Percentiles rank a stretch among this genome's conserved stretches.
Evolutionary conservation across 2,329 filamentous ascomycete genomes (phyloP).

Genomic region (Penicillium brasilianum): DNA sequence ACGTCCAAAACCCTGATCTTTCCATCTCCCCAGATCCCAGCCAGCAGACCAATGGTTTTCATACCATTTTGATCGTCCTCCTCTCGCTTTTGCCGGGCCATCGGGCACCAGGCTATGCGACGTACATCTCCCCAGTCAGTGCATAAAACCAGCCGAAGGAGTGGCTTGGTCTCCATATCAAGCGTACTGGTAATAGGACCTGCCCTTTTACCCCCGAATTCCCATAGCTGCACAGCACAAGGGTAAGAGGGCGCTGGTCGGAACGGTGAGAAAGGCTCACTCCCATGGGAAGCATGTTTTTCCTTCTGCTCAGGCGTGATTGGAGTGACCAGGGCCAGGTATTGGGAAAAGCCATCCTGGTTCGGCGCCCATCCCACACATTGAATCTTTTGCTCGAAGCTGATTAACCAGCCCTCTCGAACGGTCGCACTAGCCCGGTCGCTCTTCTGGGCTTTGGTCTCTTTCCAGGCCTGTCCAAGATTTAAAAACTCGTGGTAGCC

Average conservation of each 20-base stretch:
- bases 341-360: constrained; percentile 55
- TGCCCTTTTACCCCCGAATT: constrained; percentile 51
- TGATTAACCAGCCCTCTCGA: constrained; percentile 60
- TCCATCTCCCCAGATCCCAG: constrained; percentile 64
- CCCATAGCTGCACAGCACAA: constrained; percentile 64
- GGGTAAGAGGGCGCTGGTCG: constrained; percentile 54
- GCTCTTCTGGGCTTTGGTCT: constrained; percentile 21
- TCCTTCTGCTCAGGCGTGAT: constrained; percentile 45
- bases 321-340: constrained; percentile 58
- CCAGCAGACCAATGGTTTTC: constrained; percentile 58
- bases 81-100: constrained; percentile 40
- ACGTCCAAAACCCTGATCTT: constrained; percentile 60
- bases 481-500: constrained; percentile 50
- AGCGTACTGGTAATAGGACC: constrained; percentile 44
- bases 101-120: constrained; percentile 62
- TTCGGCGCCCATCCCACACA: constrained; percentile 56
- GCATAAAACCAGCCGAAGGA: constrained; percentile 58
- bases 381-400: constrained; percentile 60
- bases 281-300: constrained; percentile 34
- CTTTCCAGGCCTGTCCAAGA: constrained; percentile 53
- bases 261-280: constrained; percentile 55
- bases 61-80: constrained; percentile 37
- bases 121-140: constrained; percentile 62
- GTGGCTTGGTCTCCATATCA: constrained; percentile 51
- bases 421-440: constrained; percentile 24